Evolutionary conservation across 192 early-diverging fungal genomes (phyloP).

Genomic region (Phlyctochytrium arcticum): DNA sequence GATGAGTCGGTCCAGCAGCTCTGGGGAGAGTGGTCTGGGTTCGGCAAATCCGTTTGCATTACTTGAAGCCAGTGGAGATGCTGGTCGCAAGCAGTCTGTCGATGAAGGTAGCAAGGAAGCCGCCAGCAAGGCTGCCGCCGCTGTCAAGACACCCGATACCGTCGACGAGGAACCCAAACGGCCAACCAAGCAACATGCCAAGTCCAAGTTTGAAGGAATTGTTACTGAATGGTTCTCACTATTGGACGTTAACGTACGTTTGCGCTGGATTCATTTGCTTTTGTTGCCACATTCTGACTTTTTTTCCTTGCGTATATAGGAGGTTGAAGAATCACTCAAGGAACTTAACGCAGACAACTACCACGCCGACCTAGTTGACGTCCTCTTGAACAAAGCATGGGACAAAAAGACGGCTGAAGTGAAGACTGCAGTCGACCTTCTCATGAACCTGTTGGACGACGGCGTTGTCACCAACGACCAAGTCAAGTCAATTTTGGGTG

Average conservation of each 20-base stretch:
- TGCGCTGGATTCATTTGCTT: background rate
- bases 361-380: slow-evolving; percentile 48
- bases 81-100: slow-evolving; percentile 30
- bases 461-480: slow-evolving; percentile 44
- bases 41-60: slow-evolving; percentile 11
- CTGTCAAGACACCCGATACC: slow-evolving; percentile 11
- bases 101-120: slow-evolving; percentile 19
- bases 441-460: slow-evolving; percentile 34
- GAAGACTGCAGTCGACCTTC: slow-evolving; percentile 24
- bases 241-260: slow-evolving; percentile 35
- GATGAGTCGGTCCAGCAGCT: slow-evolving; percentile 41
- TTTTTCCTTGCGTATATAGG: too few species aligned
- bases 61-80: slow-evolving; percentile 6
- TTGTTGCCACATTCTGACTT: too few species aligned
- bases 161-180: background rate
- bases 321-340: slow-evolving; percentile 65
- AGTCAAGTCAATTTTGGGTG: slow-evolving; percentile 37
- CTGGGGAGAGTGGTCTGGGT: slow-evolving; percentile 31
- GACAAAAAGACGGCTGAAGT: slow-evolving; percentile 27
- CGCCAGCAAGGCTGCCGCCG: background rate
- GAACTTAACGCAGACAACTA: slow-evolving; percentile 60
- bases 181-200: slow-evolving; percentile 33
- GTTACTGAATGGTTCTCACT: slow-evolving; percentile 60
- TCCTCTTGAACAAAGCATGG: slow-evolving; percentile 45
- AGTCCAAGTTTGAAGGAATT: slow-evolving; percentile 51